phyloP scores from a whole-genome alignment of 2,329 filamentous ascomycete species.

The Ascocoryne sarcoides region DNA sequence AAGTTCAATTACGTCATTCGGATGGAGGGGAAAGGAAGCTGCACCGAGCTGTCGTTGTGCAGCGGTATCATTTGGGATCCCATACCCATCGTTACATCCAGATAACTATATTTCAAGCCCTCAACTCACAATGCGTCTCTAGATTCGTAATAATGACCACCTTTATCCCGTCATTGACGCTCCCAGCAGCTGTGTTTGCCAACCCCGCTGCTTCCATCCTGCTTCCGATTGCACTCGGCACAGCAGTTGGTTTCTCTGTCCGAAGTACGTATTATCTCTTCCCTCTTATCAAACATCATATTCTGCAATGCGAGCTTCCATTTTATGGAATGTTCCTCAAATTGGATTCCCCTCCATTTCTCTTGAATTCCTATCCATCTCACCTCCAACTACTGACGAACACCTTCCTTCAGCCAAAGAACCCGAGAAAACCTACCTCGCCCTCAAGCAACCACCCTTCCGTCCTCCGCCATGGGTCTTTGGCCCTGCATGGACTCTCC shows the following conservation, averaged over 20 bases:
- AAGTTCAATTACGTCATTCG: constrained; percentile 7
- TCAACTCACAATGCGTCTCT: no score
- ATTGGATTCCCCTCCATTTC: neutral
- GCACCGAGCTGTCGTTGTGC: no score
- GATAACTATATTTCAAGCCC: neutral
- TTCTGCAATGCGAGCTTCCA: no score
- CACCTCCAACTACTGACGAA: constrained; percentile 3
- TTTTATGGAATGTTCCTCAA: no score
- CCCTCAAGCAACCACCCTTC: constrained; percentile 58
- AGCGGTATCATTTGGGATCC: no score
- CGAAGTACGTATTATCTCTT: constrained; percentile 42
- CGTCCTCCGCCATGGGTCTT: constrained; percentile 54
- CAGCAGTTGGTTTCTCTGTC: constrained; percentile 61
- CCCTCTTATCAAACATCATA: neutral
- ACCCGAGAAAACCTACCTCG: constrained; percentile 53
- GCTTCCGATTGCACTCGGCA: constrained; percentile 64
- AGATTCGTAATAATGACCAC: constrained; percentile 65
- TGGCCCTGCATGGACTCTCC: constrained; percentile 53
- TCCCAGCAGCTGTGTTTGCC: constrained; percentile 63
- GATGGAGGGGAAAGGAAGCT: constrained; percentile 5
- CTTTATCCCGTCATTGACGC: constrained; percentile 67
- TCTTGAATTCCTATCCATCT: neutral
- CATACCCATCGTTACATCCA: neutral
- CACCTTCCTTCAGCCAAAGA: constrained; percentile 37
- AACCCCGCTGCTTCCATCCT: constrained; percentile 66